phyloP scores from a whole-genome alignment of 2,329 filamentous ascomycete genomes.

The Hypoxylon sp. region DNA sequence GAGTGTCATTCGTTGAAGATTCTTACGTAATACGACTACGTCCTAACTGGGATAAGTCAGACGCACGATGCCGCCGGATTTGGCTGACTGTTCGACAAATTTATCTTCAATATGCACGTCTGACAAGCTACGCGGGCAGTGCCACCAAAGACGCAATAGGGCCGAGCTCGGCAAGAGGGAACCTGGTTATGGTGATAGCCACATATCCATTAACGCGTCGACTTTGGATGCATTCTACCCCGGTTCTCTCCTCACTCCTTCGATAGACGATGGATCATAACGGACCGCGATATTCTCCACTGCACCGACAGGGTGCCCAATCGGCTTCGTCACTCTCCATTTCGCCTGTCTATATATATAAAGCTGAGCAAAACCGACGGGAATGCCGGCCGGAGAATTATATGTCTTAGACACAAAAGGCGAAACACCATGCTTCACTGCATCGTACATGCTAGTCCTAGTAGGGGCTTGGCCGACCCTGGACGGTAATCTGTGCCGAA shows the following conservation, averaged over 20 bases:
- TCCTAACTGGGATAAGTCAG: conserved; percentile 3
- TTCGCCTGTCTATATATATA: conserved; percentile 26
- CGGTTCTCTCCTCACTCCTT: not conserved
- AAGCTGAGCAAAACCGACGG: conserved; percentile 20
- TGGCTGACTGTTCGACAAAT: conserved; percentile 5
- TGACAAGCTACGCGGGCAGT: conserved; percentile 19
- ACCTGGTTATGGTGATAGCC: not conserved
- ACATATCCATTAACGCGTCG: not conserved
- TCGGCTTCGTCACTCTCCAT: conserved; percentile 10
- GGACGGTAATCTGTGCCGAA: conserved; percentile 10
- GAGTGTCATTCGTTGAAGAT: conserved; percentile 1
- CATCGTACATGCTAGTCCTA: conserved; percentile 13
- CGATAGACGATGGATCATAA: conserved; percentile 3
- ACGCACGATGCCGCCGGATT: conserved; percentile 17
- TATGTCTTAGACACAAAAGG: conserved; percentile 14
- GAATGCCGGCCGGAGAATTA: conserved; percentile 17
- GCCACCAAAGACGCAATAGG: conserved; percentile 13
- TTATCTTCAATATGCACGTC: conserved; percentile 23
- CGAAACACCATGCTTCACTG: conserved; percentile 8
- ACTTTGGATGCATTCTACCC: not conserved
- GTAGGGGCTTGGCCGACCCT: conserved; percentile 10
- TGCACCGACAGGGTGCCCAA: conserved; percentile 1
- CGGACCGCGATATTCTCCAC: conserved; percentile 19
- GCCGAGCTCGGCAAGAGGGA: conserved; percentile 10
- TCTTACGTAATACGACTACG: conserved; percentile 24